Percentiles rank a stretch among this genome's conserved stretches.
These are phyloP conservation scores for Casaregolazyma suthepensis DNA, from an alignment of 1,139 yeast genomes.

Conservation along the genomic window DNA sequence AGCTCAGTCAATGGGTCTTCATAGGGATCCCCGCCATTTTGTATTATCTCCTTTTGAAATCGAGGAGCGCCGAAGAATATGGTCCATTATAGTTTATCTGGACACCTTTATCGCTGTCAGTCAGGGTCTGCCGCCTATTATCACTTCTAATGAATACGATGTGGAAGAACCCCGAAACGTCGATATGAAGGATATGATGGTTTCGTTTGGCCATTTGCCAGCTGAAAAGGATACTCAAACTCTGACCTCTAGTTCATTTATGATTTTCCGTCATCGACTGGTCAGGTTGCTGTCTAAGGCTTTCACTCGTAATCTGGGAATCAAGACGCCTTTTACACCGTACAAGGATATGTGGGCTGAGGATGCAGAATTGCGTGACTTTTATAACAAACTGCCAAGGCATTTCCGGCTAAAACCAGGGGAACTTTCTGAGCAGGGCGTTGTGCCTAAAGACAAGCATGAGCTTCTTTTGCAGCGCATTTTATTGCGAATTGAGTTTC, in stretches of 20 bases:
- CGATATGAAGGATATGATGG: constrained; percentile 23
- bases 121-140: constrained; percentile 31
- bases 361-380: constrained; percentile 23
- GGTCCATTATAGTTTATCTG: constrained; percentile 26
- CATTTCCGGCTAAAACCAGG: constrained; percentile 20
- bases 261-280: constrained; percentile 26
- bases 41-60: constrained; percentile 28
- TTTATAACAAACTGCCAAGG: constrained; percentile 23
- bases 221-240: constrained; percentile 12
- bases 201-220: constrained; percentile 17
- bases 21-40: constrained; percentile 34
- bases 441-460: constrained; percentile 19
- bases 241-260: constrained; percentile 23
- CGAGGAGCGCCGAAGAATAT: constrained; percentile 29
- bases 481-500: constrained; percentile 28
- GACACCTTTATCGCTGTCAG: constrained; percentile 27
- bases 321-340: constrained; percentile 15
- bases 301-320: constrained; percentile 14
- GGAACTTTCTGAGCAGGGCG: constrained; percentile 14
- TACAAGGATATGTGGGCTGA: constrained; percentile 21
- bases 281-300: constrained; percentile 24
- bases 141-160: constrained; percentile 26
- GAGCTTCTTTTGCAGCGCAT: constrained; percentile 28
- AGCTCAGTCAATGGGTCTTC: constrained; percentile 23
- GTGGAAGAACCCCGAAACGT: constrained; percentile 26